Evolutionary conservation across 345 rosid species (phyloP), one percentile per base, ranked within the genome.

Genomic region (Corchorus olitorius): DNA sequence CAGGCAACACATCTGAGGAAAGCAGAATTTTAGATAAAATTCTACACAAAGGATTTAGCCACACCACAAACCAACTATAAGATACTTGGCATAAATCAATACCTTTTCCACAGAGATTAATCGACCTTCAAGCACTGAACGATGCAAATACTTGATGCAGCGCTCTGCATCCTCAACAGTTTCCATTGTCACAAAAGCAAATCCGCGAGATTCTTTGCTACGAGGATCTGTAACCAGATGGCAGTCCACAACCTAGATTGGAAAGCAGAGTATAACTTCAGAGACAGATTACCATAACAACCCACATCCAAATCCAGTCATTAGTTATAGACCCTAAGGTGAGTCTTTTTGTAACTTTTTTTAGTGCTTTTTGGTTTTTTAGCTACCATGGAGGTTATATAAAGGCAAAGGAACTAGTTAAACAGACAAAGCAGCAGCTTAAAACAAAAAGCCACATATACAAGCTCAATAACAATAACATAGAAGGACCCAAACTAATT

Each of bases 121-220:
- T 64, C 90, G 86, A 62, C 94, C 94, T 86, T 88, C 90, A 78
- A 90, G 84, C 59, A 90, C 90, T 2, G 90, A 87, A 45, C 86
- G 89, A 70, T 88, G 82, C 84, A 90, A 78, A 74, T 87, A 81
- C 87, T 87, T 88, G 73, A 87, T 75, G 65, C 94, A 90, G 75
- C 92, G 87, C 0, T 87, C 86, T 45, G 92, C 94, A 77, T 60
- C 91, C 75, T 82, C 90, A 65, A 35, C 20, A 4, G 81, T 83
- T 73, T 83, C 91, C 92, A 90, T 88, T 37, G 92, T 88, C 73
- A 90, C 85, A 76, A 88, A 90, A 76, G 88, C 94, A 80, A 90
- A 90, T 62, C 92, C 94, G 65, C 94, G 89, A 22, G 94, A 90
- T 71, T 88, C 92, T 78, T 77, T 83, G 69, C 86, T 81, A 39